Conservation (phyloP, 306 rosid species). For the Oxytropis ochrocephala region DNA sequence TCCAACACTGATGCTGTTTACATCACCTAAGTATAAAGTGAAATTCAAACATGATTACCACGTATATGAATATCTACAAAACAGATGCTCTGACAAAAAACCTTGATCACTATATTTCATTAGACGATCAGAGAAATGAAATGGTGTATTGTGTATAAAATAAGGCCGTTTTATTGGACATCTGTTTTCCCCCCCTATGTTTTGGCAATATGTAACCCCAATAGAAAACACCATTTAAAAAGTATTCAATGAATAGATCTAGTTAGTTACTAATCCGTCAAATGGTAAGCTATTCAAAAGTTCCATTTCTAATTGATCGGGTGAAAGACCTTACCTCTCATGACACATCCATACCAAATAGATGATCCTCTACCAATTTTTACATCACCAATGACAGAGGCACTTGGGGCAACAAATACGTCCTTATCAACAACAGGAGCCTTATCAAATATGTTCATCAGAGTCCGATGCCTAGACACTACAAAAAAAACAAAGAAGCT, state of each 20-base stretch:
- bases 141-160: not conserved
- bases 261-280: not conserved
- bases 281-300: not conserved
- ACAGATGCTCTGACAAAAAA: not conserved
- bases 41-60: not conserved
- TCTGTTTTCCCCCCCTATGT: not conserved
- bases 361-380: constrained; percentile 78
- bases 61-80: not conserved
- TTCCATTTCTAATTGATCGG: not conserved
- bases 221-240: not conserved
- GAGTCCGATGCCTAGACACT: constrained; percentile 94
- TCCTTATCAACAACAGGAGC: constrained; percentile 79
- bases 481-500: not conserved
- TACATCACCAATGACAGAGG: constrained; percentile 82
- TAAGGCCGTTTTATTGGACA: not conserved
- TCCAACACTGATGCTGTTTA: constrained; percentile 80
- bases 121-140: not conserved
- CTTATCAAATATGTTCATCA: constrained; percentile 88
- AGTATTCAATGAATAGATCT: not conserved
- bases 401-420: constrained; percentile 90
- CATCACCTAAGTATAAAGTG: constrained; percentile 52
- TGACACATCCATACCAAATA: constrained; percentile 92
- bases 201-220: not conserved
- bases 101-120: not conserved
- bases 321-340: constrained; percentile 57